These are phyloP conservation scores for Oemleria cerasiformis DNA, from an alignment of 306 rosid species.

Conservation along the genomic window DNA sequence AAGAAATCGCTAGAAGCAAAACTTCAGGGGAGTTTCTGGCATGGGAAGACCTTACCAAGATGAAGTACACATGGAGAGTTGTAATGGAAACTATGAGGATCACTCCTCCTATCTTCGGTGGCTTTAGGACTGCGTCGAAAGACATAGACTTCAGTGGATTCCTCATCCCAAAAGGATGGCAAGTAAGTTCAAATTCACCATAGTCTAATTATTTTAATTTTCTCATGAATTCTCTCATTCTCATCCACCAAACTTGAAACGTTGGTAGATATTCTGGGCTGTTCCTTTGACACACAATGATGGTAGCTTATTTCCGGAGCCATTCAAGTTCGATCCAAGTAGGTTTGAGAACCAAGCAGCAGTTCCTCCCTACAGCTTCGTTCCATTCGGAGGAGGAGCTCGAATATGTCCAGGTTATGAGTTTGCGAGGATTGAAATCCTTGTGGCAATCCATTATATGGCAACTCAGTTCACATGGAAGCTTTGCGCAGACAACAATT, in stretches of 20 bases:
- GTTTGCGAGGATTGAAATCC: slow-evolving; percentile 59
- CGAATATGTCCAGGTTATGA: slow-evolving; percentile 70
- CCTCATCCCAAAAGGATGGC: slow-evolving; percentile 86
- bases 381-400: slow-evolving; percentile 67
- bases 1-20: slow-evolving; percentile 62
- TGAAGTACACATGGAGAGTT: slow-evolving; percentile 87
- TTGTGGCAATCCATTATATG: slow-evolving; percentile 57
- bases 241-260: not conserved
- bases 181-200: slow-evolving; percentile 41
- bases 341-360: slow-evolving; percentile 62
- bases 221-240: not conserved
- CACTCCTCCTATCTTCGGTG: slow-evolving; percentile 62
- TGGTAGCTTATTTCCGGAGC: slow-evolving; percentile 45
- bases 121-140: slow-evolving; percentile 47
- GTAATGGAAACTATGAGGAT: slow-evolving; percentile 67
- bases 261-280: slow-evolving; percentile 63
- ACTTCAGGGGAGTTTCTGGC: slow-evolving; percentile 45
- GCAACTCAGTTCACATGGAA: slow-evolving; percentile 73
- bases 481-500: slow-evolving; percentile 46
- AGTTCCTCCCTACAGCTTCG: slow-evolving; percentile 50
- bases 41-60: slow-evolving; percentile 76
- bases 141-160: slow-evolving; percentile 62
- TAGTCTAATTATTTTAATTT: not conserved
- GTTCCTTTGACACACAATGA: slow-evolving; percentile 69
- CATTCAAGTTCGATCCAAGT: slow-evolving; percentile 64